Conservation (phyloP, 1,139 yeast genomes). For the Nakaseomyces kungkrabaensis region DNA sequence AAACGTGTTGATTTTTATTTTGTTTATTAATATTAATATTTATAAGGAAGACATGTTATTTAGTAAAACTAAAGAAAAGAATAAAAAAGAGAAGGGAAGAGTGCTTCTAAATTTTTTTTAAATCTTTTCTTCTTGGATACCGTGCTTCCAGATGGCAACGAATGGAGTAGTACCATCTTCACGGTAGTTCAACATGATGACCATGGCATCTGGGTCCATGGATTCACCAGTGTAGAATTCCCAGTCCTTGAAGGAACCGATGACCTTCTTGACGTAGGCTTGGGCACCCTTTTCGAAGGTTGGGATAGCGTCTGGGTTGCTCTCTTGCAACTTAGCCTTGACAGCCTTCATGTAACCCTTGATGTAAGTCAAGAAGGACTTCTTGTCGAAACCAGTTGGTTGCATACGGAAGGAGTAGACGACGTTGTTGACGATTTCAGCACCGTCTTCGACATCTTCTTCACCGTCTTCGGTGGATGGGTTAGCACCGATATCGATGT, state of each 20-base stretch:
- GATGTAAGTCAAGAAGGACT: slow-evolving; percentile 89
- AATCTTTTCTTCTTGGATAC: slow-evolving; percentile 80
- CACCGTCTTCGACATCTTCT: slow-evolving; percentile 75
- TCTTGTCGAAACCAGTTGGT: slow-evolving; percentile 92
- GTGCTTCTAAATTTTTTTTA: slow-evolving; percentile 34
- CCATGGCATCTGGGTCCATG: slow-evolving; percentile 99
- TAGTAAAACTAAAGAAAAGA: not conserved
- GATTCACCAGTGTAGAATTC: slow-evolving; percentile 99
- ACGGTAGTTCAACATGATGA: slow-evolving; percentile 97
- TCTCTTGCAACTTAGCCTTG: slow-evolving; percentile 81
- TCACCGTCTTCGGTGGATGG: slow-evolving; percentile 96
- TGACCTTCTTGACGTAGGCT: slow-evolving; percentile 88
- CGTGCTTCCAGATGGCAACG: slow-evolving; percentile 98
- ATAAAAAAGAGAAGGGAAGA: not conserved
- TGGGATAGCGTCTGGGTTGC: slow-evolving; percentile 76
- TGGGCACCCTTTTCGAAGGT: slow-evolving; percentile 95
- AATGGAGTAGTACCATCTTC: slow-evolving; percentile 98
- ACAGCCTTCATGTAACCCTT: slow-evolving; percentile 97
- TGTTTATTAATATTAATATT: no score
- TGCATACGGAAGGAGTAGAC: slow-evolving; percentile 98
- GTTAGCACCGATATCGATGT: slow-evolving; percentile 98
- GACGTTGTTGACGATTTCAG: slow-evolving; percentile 90
- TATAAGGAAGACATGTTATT: no score
- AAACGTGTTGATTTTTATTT: no score
- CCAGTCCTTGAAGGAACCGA: slow-evolving; percentile 95